Evolutionary conservation across 1,139 yeast genomes (phyloP).

Genomic region (Yamadazyma conglobata): DNA sequence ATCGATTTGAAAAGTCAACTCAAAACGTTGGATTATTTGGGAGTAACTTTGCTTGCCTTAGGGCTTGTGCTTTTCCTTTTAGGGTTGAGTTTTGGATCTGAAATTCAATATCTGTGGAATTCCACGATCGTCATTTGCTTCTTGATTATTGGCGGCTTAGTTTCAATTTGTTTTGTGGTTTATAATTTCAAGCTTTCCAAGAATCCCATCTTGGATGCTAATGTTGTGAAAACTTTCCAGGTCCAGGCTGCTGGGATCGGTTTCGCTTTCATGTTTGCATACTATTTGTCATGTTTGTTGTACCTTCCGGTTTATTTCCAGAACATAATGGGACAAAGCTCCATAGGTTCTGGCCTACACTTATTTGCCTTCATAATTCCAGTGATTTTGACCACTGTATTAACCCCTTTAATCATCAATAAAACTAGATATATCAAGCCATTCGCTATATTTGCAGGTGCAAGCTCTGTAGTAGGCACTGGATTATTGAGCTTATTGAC

Average conservation of each 20-base stretch:
- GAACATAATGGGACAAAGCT: constrained; percentile 27
- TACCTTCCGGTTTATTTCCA: constrained; percentile 37
- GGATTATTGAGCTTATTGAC: constrained; percentile 31
- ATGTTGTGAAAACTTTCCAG: constrained; percentile 21
- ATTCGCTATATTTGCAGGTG: constrained; percentile 24
- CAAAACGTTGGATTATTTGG: constrained; percentile 46
- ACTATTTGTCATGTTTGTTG: constrained; percentile 13
- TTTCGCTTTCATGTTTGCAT: constrained; percentile 21
- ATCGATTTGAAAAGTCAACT: constrained; percentile 26
- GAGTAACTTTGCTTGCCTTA: constrained; percentile 44
- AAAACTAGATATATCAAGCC: constrained; percentile 32
- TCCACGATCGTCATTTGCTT: constrained; percentile 46
- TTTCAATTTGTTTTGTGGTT: constrained; percentile 16
- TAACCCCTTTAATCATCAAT: constrained; percentile 27
- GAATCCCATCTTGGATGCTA: constrained; percentile 25
- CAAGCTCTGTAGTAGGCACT: constrained; percentile 29
- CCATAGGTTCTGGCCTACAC: constrained; percentile 37
- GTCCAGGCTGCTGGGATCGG: constrained; percentile 21
- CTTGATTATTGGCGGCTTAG: constrained; percentile 42
- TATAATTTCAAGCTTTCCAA: constrained; percentile 26
- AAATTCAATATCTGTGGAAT: constrained; percentile 48
- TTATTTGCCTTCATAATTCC: constrained; percentile 36
- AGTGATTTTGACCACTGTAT: constrained; percentile 28
- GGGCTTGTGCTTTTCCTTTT: constrained; percentile 42
- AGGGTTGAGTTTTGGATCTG: constrained; percentile 39